Conservation (phyloP, 257 asterid species). For the Perilla frutescens region DNA sequence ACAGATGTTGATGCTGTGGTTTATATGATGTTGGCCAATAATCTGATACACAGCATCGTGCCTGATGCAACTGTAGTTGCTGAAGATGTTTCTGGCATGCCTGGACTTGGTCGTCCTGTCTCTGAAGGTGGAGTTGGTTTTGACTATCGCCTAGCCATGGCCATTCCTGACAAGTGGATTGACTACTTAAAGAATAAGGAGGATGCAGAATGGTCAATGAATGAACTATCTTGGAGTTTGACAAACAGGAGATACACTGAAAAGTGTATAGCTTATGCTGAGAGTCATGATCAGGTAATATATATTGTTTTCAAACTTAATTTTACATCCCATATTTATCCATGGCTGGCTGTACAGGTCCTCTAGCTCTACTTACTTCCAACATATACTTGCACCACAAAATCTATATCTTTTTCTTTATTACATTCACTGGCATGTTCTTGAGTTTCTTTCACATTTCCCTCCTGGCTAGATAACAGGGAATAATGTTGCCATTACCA, state of each 20-base stretch:
- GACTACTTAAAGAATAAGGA: conserved; percentile 81
- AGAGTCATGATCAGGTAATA: conserved; percentile 96
- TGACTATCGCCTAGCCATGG: conserved; percentile 97
- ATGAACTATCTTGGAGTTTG: conserved; percentile 74
- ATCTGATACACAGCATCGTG: conserved; percentile 72
- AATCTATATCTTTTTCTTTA: not conserved
- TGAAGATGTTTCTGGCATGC: conserved; percentile 99
- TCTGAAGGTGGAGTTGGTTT: conserved; percentile 94
- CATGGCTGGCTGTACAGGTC: conserved; percentile 12
- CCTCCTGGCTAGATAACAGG: conserved; percentile 1
- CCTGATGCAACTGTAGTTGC: conserved; percentile 93
- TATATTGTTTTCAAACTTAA: conserved; percentile 26
- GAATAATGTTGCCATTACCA: not conserved
- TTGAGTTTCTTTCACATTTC: not conserved
- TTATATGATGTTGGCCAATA: conserved; percentile 88
- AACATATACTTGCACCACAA: conserved; percentile 3
- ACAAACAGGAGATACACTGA: conserved; percentile 93
- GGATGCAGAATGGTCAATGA: conserved; percentile 87
- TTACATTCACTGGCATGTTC: conserved; percentile 10
- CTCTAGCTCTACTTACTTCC: conserved; percentile 13
- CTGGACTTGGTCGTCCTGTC: conserved; percentile 84
- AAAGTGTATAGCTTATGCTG: conserved; percentile 96
- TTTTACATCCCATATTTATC: not conserved
- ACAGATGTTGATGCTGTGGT: conserved; percentile 96
- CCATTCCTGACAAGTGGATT: conserved; percentile 97